These are phyloP conservation scores for Candida qinlingensis DNA, from an alignment of 805 yeast species.

Conservation along the genomic window DNA sequence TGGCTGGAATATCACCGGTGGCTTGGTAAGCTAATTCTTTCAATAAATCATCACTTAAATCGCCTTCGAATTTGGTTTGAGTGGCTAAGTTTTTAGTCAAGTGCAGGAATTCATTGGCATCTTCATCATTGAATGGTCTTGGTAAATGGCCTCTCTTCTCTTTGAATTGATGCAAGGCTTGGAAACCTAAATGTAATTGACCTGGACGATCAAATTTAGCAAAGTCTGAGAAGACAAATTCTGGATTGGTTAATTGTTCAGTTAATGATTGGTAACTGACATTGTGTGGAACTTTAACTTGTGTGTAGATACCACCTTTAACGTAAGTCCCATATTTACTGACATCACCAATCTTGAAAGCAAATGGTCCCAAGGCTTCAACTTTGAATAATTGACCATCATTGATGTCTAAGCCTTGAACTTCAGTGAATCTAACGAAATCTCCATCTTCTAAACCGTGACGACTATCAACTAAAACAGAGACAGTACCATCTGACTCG, in stretches of 20 bases:
- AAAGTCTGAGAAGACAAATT: constrained; percentile 74
- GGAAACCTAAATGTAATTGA: constrained; percentile 87
- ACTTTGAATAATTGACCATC: constrained; percentile 70
- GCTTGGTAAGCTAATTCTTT: constrained; percentile 78
- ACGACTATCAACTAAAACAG: constrained; percentile 85
- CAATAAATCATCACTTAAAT: constrained; percentile 59
- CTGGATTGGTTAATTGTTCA: constrained; percentile 72
- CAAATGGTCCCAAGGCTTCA: constrained; percentile 90
- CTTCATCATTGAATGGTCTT: constrained; percentile 66
- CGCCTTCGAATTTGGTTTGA: constrained; percentile 54
- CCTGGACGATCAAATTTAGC: constrained; percentile 92
- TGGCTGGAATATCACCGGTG: constrained; percentile 85
- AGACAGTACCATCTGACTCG: constrained; percentile 84
- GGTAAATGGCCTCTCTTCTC: constrained; percentile 62
- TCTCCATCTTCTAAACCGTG: constrained; percentile 94
- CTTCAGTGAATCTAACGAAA: constrained; percentile 80
- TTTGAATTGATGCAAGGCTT: constrained; percentile 76
- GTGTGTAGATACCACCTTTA: constrained; percentile 87
- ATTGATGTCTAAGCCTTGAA: constrained; percentile 75
- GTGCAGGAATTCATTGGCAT: constrained; percentile 61
- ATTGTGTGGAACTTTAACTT: constrained; percentile 78
- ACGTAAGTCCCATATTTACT: constrained; percentile 58
- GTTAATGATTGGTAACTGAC: constrained; percentile 58
- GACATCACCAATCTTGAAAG: constrained; percentile 64
- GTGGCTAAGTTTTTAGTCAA: constrained; percentile 54